A percentile compares a stretch with the other conserved stretches of the same genome.
phyloP scores from a whole-genome alignment of 78 protist genomes.

The Dictyostelium brefeldianum region DNA sequence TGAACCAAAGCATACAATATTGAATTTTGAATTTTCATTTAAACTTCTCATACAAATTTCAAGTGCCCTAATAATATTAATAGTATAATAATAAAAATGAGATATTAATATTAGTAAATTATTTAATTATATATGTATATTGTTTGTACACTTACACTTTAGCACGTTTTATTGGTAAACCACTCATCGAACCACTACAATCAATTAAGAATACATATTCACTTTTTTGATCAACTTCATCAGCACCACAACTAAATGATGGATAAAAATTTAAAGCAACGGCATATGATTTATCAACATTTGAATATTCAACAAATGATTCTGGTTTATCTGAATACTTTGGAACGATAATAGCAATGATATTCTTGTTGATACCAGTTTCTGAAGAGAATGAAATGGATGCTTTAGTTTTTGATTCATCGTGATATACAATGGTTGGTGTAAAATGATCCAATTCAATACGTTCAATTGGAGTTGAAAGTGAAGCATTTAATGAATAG shows the following conservation, averaged over 20 bases:
- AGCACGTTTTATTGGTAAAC: constrained; percentile 43
- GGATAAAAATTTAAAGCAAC: constrained; percentile 62
- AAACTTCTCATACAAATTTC: constrained; percentile 55
- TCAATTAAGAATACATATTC: constrained; percentile 70
- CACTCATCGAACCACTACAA: constrained; percentile 77
- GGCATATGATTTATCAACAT: constrained; percentile 25
- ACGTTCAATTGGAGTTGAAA: constrained; percentile 25
- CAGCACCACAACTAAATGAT: not conserved
- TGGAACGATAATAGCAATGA: constrained; percentile 30
- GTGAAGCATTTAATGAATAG: not conserved
- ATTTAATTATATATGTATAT: not conserved
- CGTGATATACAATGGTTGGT: not conserved
- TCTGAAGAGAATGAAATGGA: not conserved
- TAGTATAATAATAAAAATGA: not conserved
- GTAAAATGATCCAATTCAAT: constrained; percentile 2
- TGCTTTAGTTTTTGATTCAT: constrained; percentile 25
- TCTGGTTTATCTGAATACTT: constrained; percentile 20
- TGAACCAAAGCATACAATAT: constrained; percentile 71
- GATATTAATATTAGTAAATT: not conserved
- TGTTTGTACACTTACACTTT: constrained; percentile 5
- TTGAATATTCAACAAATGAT: constrained; percentile 8
- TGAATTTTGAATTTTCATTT: constrained; percentile 66
- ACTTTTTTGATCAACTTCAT: constrained; percentile 56
- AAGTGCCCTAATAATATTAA: not conserved
- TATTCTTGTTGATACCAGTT: not conserved